These are phyloP conservation scores for Epithele typhae DNA, from an alignment of 768 basidiomycete species.

Conservation along the genomic window DNA sequence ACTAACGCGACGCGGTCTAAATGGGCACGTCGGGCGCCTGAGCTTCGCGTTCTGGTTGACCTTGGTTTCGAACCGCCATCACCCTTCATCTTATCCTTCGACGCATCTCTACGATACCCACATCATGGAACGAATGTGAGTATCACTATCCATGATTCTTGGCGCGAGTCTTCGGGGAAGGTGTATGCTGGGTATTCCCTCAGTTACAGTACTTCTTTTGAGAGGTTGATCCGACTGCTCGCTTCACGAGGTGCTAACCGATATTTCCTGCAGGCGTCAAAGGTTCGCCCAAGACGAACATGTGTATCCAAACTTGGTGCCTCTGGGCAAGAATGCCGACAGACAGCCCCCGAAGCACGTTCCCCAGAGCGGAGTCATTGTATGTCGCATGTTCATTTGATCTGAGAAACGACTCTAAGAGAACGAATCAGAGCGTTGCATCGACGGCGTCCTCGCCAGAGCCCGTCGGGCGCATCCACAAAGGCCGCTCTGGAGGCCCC, in stretches of 20 bases:
- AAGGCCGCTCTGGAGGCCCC: no score
- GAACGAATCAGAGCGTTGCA: slow-evolving; percentile 1
- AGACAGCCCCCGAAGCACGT: background rate
- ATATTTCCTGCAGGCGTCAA: slow-evolving; percentile 6
- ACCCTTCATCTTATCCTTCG: background rate
- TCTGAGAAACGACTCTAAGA: background rate
- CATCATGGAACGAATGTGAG: slow-evolving; percentile 12
- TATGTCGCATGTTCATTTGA: no score
- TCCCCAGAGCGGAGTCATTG: background rate
- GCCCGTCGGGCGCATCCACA: background rate
- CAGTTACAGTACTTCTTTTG: no score
- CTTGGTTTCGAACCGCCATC: slow-evolving; percentile 7
- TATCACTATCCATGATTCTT: background rate
- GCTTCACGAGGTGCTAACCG: background rate
- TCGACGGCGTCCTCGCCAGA: slow-evolving; percentile 7
- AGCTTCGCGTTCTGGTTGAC: slow-evolving; percentile 4
- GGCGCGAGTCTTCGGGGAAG: background rate
- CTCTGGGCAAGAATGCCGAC: slow-evolving; percentile 1
- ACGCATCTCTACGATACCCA: background rate
- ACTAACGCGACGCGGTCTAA: slow-evolving; percentile 6
- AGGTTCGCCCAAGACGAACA: slow-evolving; percentile 11
- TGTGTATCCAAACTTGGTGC: slow-evolving; percentile 14
- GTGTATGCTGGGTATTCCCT: background rate
- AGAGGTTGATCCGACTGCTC: no score
- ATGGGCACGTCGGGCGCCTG: slow-evolving; percentile 13